These are phyloP conservation scores for Saccharomycopsis fibuligera DNA, from an alignment of 805 yeast genomes.

Conservation along the genomic window DNA sequence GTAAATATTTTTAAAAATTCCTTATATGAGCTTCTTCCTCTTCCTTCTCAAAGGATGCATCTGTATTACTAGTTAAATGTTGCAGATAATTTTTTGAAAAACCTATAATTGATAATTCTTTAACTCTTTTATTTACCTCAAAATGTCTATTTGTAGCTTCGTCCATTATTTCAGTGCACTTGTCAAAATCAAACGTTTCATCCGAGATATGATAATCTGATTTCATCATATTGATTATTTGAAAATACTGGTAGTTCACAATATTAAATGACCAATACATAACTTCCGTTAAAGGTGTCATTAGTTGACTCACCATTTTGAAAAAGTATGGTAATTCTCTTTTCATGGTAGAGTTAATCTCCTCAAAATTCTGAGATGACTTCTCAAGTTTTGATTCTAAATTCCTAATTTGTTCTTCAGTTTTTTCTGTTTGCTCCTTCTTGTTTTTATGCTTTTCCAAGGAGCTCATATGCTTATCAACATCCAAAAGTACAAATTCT, in stretches of 20 bases:
- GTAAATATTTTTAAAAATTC: no score
- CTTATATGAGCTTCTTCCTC: no score
- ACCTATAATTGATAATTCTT: constrained; percentile 14
- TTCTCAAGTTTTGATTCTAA: constrained; percentile 12
- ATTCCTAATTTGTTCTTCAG: constrained; percentile 14
- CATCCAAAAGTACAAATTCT: constrained; percentile 18
- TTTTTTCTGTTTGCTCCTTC: constrained; percentile 10
- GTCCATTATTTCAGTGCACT: constrained; percentile 3
- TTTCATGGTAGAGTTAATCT: constrained; percentile 15
- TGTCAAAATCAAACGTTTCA: constrained; percentile 1
- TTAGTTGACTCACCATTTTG: constrained; percentile 13
- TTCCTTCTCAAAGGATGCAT: no score
- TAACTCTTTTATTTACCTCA: constrained; percentile 1
- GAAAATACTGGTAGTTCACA: constrained; percentile 16
- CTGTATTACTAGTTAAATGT: constrained; percentile 1
- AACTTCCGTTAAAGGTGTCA: constrained; percentile 11
- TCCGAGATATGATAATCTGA: constrained; percentile 9
- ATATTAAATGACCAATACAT: constrained; percentile 20
- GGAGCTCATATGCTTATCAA: constrained; percentile 14
- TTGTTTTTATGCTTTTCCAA: constrained; percentile 14
- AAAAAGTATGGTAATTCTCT: constrained; percentile 20
- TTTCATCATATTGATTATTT: constrained; percentile 16
- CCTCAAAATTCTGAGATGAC: constrained; percentile 5
- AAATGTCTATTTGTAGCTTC: constrained; percentile 1
- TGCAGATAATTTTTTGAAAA: constrained; percentile 11